A percentile compares a stretch with the other conserved stretches of the same genome.
Evolutionary conservation across 2,329 filamentous ascomycete species (phyloP).

Genomic region (Neospermospora avenae): DNA sequence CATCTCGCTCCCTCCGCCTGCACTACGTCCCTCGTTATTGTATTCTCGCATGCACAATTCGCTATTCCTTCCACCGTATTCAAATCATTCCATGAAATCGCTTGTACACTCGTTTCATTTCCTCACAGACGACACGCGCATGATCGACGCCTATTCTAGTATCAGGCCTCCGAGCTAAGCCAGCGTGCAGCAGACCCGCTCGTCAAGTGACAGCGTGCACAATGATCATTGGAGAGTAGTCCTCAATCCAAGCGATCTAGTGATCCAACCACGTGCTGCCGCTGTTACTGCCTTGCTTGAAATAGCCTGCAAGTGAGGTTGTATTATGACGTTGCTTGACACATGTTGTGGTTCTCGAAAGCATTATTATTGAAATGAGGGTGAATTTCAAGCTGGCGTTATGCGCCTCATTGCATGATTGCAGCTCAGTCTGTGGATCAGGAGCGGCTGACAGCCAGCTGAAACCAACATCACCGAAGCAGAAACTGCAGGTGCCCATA

Average conservation of each 20-base stretch:
- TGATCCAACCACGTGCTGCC: conserved; percentile 3
- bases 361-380: not conserved
- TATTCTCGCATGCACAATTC: too few species aligned
- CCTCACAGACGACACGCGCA: conserved; percentile 28
- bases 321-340: not conserved
- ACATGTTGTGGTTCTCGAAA: not conserved
- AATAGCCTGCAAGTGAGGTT: not conserved
- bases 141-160: conserved; percentile 2
- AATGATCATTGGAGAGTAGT: not conserved
- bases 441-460: conserved; percentile 1
- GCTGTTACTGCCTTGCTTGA: not conserved
- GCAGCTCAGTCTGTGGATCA: conserved; percentile 1
- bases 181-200: not conserved
- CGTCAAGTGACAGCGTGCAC: conserved; percentile 3
- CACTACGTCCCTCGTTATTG: too few species aligned
- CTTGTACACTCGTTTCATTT: not conserved
- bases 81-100: not conserved
- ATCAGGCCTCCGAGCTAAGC: not conserved
- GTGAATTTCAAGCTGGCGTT: not conserved
- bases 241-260: not conserved
- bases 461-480: conserved; percentile 5
- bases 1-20: not conserved
- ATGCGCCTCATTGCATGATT: not conserved
- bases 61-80: not conserved
- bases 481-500: not conserved